Percentiles rank a stretch among this genome's conserved stretches.
Conservation (phyloP, 2,329 filamentous ascomycete genomes). For the Aspergillus sp. region DNA sequence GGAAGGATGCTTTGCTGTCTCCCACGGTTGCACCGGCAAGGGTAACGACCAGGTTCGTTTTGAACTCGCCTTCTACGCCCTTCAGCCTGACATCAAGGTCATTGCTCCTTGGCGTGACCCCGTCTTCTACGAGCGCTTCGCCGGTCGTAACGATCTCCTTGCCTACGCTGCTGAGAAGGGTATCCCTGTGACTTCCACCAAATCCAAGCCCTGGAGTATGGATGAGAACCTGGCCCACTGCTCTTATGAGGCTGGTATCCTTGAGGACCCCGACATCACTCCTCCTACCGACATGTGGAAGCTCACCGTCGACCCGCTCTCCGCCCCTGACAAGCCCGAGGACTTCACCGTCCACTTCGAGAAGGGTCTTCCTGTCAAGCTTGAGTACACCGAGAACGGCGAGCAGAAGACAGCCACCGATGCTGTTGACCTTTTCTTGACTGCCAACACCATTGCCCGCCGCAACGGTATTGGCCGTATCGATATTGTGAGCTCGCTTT, state of each 20-base stretch:
- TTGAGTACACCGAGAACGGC: conserved; percentile 52
- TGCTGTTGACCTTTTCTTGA: conserved; percentile 69
- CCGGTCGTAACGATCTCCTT: conserved; percentile 50
- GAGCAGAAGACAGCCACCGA: conserved; percentile 61
- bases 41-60: conserved; percentile 52
- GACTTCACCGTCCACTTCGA: conserved; percentile 72
- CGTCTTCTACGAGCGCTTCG: conserved; percentile 50
- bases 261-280: conserved; percentile 56
- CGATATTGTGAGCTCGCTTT: conserved; percentile 59
- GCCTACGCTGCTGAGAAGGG: conserved; percentile 49
- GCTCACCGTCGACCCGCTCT: conserved; percentile 63
- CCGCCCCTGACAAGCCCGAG: conserved; percentile 68
- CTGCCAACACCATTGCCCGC: conserved; percentile 69
- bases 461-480: conserved; percentile 75
- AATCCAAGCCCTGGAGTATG: conserved; percentile 53
- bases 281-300: conserved; percentile 80
- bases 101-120: conserved; percentile 52
- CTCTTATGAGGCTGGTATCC: conserved; percentile 71
- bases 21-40: conserved; percentile 50
- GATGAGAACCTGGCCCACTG: conserved; percentile 66
- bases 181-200: conserved; percentile 51
- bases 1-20: conserved; percentile 45
- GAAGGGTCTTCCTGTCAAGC: conserved; percentile 71
- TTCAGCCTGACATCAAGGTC: conserved; percentile 49
- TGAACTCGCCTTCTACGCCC: conserved; percentile 52